These are phyloP conservation scores for Mycena maculata DNA, from an alignment of 768 basidiomycete species.

Conservation along the genomic window DNA sequence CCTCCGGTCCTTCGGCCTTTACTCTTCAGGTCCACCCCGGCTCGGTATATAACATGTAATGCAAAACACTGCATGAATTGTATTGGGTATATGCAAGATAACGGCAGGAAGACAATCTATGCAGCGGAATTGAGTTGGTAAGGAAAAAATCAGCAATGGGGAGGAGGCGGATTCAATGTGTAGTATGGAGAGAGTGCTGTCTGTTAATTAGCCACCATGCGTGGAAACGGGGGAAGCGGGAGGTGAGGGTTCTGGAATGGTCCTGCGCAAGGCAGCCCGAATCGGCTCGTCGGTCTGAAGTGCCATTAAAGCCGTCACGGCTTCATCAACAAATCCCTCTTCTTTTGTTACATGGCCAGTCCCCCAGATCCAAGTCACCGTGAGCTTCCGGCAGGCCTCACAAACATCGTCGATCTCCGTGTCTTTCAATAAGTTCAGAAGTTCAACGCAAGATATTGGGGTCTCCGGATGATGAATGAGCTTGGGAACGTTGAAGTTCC, in stretches of 20 bases:
- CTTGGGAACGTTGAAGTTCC: neutral
- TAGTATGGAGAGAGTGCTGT: too few relatives aligned
- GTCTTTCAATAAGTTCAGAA: neutral
- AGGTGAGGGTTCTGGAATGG: neutral
- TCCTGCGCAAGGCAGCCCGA: constrained; percentile 11
- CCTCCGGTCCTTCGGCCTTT: too few relatives aligned
- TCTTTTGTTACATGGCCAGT: neutral
- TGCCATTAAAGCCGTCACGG: neutral
- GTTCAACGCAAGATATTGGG: neutral
- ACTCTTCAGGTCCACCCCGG: too few relatives aligned
- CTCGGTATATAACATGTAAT: too few relatives aligned
- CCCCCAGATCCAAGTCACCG: constrained; percentile 7
- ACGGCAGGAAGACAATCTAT: too few relatives aligned
- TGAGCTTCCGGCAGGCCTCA: constrained; percentile 3
- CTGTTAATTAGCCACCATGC: too few relatives aligned
- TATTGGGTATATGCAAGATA: too few relatives aligned
- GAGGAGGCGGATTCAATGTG: too few relatives aligned
- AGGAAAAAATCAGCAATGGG: too few relatives aligned
- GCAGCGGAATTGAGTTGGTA: too few relatives aligned
- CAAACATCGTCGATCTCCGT: neutral
- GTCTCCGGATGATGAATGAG: constrained; percentile 5
- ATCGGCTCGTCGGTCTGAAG: constrained; percentile 6
- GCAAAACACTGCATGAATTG: too few relatives aligned
- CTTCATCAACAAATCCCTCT: neutral
- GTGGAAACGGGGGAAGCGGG: too few relatives aligned